Percentiles rank a stretch among this genome's conserved stretches.
These are phyloP conservation scores for Colletotrichum shisoi DNA, from an alignment of 2,329 filamentous ascomycete genomes.

Conservation along the genomic window DNA sequence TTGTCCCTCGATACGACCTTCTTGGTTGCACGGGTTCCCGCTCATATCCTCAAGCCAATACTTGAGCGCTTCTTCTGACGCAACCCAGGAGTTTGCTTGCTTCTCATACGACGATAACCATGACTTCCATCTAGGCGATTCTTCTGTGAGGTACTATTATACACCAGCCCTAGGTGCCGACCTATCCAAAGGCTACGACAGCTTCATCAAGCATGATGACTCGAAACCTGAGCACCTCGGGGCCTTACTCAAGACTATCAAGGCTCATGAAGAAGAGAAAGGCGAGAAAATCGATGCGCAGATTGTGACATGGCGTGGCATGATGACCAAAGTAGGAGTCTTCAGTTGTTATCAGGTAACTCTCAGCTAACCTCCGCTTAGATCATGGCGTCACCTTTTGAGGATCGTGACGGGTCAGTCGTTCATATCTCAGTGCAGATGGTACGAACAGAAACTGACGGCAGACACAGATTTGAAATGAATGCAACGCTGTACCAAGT, in stretches of 20 bases:
- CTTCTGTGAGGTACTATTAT: conserved; percentile 88
- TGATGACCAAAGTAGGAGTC: conserved; percentile 90
- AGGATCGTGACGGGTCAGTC: conserved; percentile 77
- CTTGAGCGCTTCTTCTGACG: neutral
- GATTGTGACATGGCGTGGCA: conserved; percentile 91
- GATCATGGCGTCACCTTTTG: conserved; percentile 87
- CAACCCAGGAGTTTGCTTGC: conserved; percentile 78
- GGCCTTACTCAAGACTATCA: conserved; percentile 78
- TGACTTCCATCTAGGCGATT: conserved; percentile 76
- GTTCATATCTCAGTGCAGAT: neutral
- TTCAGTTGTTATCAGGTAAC: neutral
- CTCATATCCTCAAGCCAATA: no score
- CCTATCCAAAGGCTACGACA: conserved; percentile 81
- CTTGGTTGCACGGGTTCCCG: neutral
- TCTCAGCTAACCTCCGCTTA: conserved; percentile 48
- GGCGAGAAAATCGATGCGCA: conserved; percentile 75
- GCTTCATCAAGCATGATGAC: conserved; percentile 84
- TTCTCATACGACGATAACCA: conserved; percentile 94
- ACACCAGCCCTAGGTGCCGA: conserved; percentile 75
- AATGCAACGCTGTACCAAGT: conserved; percentile 92
- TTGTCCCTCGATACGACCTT: neutral
- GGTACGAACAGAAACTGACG: neutral
- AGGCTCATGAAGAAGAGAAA: conserved; percentile 73
- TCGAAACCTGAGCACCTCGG: conserved; percentile 86
- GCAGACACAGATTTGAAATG: conserved; percentile 81